Base-by-base conservation (phyloP, 352 stramenopile species). In the Pythium coloratum region DNA sequence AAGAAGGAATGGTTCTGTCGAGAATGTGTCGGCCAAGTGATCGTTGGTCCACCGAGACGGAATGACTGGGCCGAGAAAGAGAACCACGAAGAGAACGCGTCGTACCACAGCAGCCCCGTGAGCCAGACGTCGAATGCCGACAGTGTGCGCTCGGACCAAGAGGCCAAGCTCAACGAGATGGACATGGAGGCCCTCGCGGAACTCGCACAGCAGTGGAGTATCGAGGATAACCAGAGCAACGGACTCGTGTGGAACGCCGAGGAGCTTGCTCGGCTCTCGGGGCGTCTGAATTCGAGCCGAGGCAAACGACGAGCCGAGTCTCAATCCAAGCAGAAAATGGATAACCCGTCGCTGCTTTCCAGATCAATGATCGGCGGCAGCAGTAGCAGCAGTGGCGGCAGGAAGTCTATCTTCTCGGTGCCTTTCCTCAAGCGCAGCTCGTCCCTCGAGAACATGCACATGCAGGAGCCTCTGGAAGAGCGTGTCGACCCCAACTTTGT, bases 11-110 rank as follows among this genome's bases (percentile, higher is more conserved):
- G 47, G 3, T 90, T 90, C 55, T 90, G 82, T 40, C 76, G 71
- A 32, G 78, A 84, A 46, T 90, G 82, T 47, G 75, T 90, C 24
- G 70, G 78, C 64, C 71, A 72, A n/a, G 76, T 86, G 32, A 69
- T 82, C 20, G 59, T 73, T 2, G 57, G 67, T 42, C 59, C 59
- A 70, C 66, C 66, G 42, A 58, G 60, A 2, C 38, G 69, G 10
- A 66, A 79, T 36, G 68, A 79, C 28, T 77, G 76, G 40, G 67
- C 75, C 26, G 67, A 70, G 30, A 38, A 62, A 7, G 66, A 67
- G n/a, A 36, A 26, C 33, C 40, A 49, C 5, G 34, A 67, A 6
- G 34, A 26, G n/a, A 18, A 20, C 13, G 40, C 47, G 36, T 24
- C 24, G 10, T 9, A 44, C 13, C 18, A 61, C 6, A 55, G 26